Evolutionary conservation across 2,329 filamentous ascomycete species (phyloP).

Genomic region (Keithomyces neogunnii): DNA sequence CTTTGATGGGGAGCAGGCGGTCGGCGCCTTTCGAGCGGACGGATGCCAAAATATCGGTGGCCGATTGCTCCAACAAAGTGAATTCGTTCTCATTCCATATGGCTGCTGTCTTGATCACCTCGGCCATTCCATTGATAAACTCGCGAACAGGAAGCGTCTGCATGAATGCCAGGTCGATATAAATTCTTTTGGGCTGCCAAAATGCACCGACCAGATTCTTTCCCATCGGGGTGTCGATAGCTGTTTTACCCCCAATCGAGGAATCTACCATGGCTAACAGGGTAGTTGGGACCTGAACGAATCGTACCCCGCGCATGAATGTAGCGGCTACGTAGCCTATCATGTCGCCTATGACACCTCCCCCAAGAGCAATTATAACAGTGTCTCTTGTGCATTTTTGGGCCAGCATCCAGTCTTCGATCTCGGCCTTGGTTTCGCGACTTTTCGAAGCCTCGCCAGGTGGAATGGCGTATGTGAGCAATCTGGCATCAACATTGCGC

Average conservation of each 20-base stretch:
- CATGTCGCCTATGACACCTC: slow-evolving; percentile 96
- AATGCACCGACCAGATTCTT: slow-evolving; percentile 96
- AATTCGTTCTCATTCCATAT: slow-evolving; percentile 93
- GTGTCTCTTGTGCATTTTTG: slow-evolving; percentile 92
- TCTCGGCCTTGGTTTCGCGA: slow-evolving; percentile 84
- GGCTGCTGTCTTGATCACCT: slow-evolving; percentile 94
- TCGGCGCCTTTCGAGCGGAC: slow-evolving; percentile 28
- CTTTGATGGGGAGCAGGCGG: slow-evolving; percentile 62
- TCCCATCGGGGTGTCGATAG: slow-evolving; percentile 89
- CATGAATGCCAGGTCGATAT: slow-evolving; percentile 87
- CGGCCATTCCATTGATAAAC: slow-evolving; percentile 98
- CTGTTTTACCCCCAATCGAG: slow-evolving; percentile 95
- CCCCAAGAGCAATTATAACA: slow-evolving; percentile 87
- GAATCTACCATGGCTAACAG: slow-evolving; percentile 97
- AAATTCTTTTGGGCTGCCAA: slow-evolving; percentile 91
- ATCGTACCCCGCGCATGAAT: slow-evolving; percentile 95
- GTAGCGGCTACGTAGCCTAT: slow-evolving; percentile 95
- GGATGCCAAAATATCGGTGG: slow-evolving; percentile 57
- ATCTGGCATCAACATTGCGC: slow-evolving; percentile 40
- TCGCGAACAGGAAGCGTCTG: slow-evolving; percentile 85
- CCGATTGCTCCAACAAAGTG: slow-evolving; percentile 72
- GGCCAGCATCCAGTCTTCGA: slow-evolving; percentile 94
- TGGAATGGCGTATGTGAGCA: slow-evolving; percentile 79
- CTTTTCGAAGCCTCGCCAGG: slow-evolving; percentile 93
- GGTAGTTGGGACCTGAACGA: slow-evolving; percentile 94